Evolutionary conservation across 805 yeast genomes (phyloP).

Genomic region (Teunomyces lycoperdinae): DNA sequence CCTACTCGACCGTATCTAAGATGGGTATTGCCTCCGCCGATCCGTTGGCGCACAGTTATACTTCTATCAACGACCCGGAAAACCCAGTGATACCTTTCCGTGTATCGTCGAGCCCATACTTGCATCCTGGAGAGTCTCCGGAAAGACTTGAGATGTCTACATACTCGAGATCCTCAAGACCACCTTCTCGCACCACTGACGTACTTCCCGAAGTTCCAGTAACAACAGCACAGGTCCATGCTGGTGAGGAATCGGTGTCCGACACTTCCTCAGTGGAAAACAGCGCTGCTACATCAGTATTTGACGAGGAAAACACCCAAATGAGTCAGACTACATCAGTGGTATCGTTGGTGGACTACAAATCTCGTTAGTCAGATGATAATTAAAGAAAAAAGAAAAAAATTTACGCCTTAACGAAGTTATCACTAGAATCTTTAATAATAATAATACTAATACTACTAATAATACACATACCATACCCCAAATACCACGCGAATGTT

Average conservation of each 20-base stretch:
- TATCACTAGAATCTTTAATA: not conserved
- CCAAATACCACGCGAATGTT: no score
- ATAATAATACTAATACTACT: no score
- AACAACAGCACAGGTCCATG: not conserved
- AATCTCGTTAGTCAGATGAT: not conserved
- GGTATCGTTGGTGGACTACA: constrained; percentile 33
- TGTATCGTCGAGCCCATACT: constrained; percentile 10
- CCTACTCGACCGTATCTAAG: constrained; percentile 43
- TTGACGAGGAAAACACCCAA: constrained; percentile 28
- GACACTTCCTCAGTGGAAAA: constrained; percentile 30
- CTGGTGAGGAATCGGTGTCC: constrained; percentile 7
- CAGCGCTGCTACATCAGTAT: constrained; percentile 39
- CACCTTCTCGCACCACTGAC: constrained; percentile 8
- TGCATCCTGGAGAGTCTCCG: constrained; percentile 7
- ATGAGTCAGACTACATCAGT: constrained; percentile 32
- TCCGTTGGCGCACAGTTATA: constrained; percentile 23
- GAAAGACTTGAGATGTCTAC: constrained; percentile 5
- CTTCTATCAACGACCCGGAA: constrained; percentile 5
- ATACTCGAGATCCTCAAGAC: constrained; percentile 2
- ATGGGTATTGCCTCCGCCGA: constrained; percentile 26
- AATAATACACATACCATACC: no score
- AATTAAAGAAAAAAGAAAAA: not conserved
- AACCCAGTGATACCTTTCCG: not conserved
- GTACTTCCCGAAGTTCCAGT: constrained; percentile 4
- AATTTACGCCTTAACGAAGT: not conserved